Percentiles rank a stretch among this genome's conserved stretches.
Evolutionary conservation across 352 stramenopile genomes (phyloP).

Genomic region (Globisporangium heterothallicum): DNA sequence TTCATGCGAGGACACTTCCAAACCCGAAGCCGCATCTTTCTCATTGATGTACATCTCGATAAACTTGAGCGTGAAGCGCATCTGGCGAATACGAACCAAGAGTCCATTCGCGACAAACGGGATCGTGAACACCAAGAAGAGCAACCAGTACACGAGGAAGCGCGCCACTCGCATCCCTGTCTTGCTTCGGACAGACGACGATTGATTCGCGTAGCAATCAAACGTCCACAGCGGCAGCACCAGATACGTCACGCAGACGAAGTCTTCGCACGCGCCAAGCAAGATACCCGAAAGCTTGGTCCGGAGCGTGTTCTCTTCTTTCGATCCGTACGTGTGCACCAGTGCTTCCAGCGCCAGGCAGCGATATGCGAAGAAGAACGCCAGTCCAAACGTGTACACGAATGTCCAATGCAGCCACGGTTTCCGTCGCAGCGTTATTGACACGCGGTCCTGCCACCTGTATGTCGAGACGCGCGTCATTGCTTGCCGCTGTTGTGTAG

Average conservation of each 20-base stretch:
- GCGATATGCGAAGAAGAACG: constrained; percentile 21
- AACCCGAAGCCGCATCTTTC: constrained; percentile 19
- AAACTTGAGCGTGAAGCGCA: constrained; percentile 48
- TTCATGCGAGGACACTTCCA: constrained; percentile 28
- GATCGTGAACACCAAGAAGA: constrained; percentile 20
- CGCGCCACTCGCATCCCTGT: constrained; percentile 3
- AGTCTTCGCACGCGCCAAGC: constrained; percentile 19
- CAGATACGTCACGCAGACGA: constrained; percentile 29
- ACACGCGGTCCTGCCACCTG: not conserved
- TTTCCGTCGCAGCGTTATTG: not conserved
- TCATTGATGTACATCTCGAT: constrained; percentile 34
- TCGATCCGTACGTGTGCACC: constrained; percentile 22
- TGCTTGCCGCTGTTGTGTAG: too few species aligned
- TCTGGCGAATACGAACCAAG: constrained; percentile 26
- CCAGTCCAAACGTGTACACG: constrained; percentile 13
- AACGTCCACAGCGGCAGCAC: constrained; percentile 16
- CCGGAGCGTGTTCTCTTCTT: constrained; percentile 12
- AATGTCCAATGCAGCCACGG: constrained; percentile 14
- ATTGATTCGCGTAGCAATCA: too few species aligned
- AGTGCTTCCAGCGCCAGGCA: constrained; percentile 12
- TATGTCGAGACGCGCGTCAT: too few species aligned
- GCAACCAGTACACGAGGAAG: constrained; percentile 24
- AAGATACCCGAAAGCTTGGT: constrained; percentile 13
- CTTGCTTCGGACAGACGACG: too few species aligned
- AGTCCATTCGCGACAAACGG: constrained; percentile 31